Conservation (phyloP, 2,329 filamentous ascomycete genomes). For the Aspergillus ibericus region DNA sequence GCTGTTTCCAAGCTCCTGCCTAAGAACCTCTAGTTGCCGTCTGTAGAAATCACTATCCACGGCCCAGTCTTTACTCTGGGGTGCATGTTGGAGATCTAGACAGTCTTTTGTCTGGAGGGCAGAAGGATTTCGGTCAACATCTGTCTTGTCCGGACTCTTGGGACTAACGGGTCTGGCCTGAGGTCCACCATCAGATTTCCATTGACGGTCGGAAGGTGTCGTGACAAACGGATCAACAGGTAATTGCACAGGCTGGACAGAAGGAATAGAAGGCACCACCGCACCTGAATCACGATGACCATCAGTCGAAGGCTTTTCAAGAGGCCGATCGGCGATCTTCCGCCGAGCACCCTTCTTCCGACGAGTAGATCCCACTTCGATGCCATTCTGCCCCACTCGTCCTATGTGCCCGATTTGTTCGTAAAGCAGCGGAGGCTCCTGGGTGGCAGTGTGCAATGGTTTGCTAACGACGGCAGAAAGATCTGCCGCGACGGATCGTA, state of each 20-base stretch:
- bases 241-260: conserved; percentile 31
- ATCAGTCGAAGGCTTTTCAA: conserved; percentile 41
- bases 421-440: conserved; percentile 11
- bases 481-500: conserved; percentile 67
- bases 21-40: conserved; percentile 81
- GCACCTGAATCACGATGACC: conserved; percentile 29
- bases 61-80: conserved; percentile 33
- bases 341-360: conserved; percentile 55
- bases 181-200: conserved; percentile 32
- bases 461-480: conserved; percentile 67
- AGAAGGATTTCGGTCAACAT: conserved; percentile 19
- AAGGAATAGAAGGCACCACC: conserved; percentile 31
- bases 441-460: conserved; percentile 43
- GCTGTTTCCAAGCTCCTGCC: conserved; percentile 79
- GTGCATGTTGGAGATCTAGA: conserved; percentile 24
- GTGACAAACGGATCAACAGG: conserved; percentile 27
- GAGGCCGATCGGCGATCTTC: conserved; percentile 59
- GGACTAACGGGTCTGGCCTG: conserved; percentile 30
- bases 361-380: conserved; percentile 36
- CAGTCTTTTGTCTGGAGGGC: conserved; percentile 16
- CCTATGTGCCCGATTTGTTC: conserved; percentile 16
- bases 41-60: conserved; percentile 75
- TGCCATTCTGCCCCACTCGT: conserved; percentile 24
- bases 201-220: conserved; percentile 28
- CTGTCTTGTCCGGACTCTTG: conserved; percentile 20